Conservation (phyloP, 1,284 basidiomycete species). For the Boletus holoroseus region DNA sequence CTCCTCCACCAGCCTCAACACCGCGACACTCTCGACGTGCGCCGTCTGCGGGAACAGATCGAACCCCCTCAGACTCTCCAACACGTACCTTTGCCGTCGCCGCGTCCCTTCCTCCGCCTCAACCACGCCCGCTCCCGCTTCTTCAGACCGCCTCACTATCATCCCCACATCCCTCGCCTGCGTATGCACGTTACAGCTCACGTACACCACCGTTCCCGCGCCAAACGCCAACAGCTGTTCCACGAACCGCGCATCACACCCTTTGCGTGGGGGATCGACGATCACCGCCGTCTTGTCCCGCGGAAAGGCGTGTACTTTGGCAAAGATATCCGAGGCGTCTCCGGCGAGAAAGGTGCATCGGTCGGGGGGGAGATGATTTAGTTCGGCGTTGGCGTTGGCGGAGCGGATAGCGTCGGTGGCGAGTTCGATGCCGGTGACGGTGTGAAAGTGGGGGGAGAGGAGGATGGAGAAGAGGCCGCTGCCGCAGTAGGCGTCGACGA, state of each 20-base stretch:
- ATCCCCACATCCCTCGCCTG: constrained; percentile 81
- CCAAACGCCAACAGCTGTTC: constrained; percentile 72
- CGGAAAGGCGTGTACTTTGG: constrained; percentile 62
- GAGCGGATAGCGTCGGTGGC: constrained; percentile 71
- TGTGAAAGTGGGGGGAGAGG: constrained; percentile 72
- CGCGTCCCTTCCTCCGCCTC: constrained; percentile 24
- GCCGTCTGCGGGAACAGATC: constrained; percentile 95
- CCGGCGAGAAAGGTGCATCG: constrained; percentile 54
- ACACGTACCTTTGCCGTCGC: constrained; percentile 45
- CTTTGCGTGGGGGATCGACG: constrained; percentile 88
- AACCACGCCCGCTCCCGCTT: constrained; percentile 20
- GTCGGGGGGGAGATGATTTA: constrained; percentile 56
- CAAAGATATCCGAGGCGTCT: constrained; percentile 68
- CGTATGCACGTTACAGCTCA: constrained; percentile 91
- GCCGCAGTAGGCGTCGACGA: constrained; percentile 91
- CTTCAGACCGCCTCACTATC: constrained; percentile 46
- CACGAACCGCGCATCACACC: constrained; percentile 80
- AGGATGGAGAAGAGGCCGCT: constrained; percentile 90
- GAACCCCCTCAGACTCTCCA: constrained; percentile 81
- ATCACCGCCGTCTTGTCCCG: constrained; percentile 64
- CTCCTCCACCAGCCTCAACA: constrained; percentile 43
- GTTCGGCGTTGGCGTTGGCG: constrained; percentile 74
- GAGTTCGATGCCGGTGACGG: constrained; percentile 89
- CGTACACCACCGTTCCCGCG: constrained; percentile 75
- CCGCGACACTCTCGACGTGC: constrained; percentile 78